Evolutionary conservation across 192 early-diverging fungal species (phyloP), one percentile per base, ranked within the genome.

Genomic region (Geranomyces variabilis): DNA sequence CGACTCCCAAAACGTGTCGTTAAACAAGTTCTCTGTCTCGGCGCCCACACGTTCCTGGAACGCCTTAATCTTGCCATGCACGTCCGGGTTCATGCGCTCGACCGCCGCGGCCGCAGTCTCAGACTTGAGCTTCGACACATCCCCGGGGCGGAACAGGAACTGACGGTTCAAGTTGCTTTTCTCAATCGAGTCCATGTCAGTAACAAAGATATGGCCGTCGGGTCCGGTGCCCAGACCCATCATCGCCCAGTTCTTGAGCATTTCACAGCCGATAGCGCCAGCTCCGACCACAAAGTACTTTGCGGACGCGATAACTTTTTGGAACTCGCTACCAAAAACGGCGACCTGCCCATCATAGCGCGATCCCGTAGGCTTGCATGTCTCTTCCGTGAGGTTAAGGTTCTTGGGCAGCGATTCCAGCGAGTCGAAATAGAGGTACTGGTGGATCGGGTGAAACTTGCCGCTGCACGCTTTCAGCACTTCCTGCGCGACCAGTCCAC

Each of bases 101-200:
- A 97, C 95, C 22, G 97, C 97, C 19, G 63, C 79, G 1, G 93
- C 90, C 19, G 97, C 97, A 57, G 88, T 90, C 53, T 88, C 92
- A 13, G 95, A 96, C 88, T 99, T 99, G 57, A 96, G 87, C 83
- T 93, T 94, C 70, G 84, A 79, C 19, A 86, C 77, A 72, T 86
- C 84, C 66, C 77, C 65, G n/a, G 84, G 81, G 24, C 98, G 90
- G 89, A 99, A 99, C 70, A 99, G 83, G 83, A 99, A 99, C 83
- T 99, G 98, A 45, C 98, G 88, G 83, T 99, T 99, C 80, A 99
- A 84, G 82, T 99, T 99, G 71, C 89, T 91, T 86, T 97, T 99
- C 67, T 99, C 98, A 60, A 99, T 99, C 9, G 96, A 97, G 78
- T 99, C 98, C 97, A 99, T 99, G 76, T 99, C 97, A 8, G 96